Evolutionary conservation across 2,329 filamentous ascomycete species (phyloP), one percentile per base, ranked within the genome.

Genomic region (Ascocoryne sarcoides): DNA sequence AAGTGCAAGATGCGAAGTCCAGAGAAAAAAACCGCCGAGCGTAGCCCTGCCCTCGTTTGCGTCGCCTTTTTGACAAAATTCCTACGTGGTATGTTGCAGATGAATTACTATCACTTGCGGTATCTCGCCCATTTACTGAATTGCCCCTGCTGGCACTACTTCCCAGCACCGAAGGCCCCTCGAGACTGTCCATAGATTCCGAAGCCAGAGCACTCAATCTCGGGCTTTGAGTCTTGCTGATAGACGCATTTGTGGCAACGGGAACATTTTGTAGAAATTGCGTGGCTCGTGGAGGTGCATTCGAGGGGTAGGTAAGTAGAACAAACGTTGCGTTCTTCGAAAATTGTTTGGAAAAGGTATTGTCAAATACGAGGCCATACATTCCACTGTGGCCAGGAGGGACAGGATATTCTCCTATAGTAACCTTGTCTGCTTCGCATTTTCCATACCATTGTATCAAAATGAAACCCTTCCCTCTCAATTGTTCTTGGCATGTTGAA

Each of bases 301-400:
- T 83, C 26, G 87, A 89, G 8, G 90, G 89, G 57, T 96, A 95
- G 29, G 88, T 96, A 60, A 96, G 75, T 38, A 98, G 76, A 26
- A 95, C 89, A 57, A 98, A 86, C 5, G 90, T 96, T 15, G 88
- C 88, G 20, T 84, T 95, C 66, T 98, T 98, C 39, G 89, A 92
- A 31, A 84, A 82, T 62, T 82, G 85, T 66, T 95, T 96, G 45
- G 89, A 95, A 61, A 98, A 98, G 19, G 92, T 98, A 59, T 98
- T 98, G 74, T 98, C 92, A 58, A 98, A 95, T 21, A 96, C 87
- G 46, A 98, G 70, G 42, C 89, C 92, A 60, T 94, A 98, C 77
- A 95, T 95, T 57, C 92, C 92, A 17, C 81, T 85, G 48, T 92
- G 79, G 23, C 78, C 79, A 5, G 68, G 56, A 1, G 69, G 68